Evolutionary conservation across 129 eudicot species (phyloP).

Genomic region (Oenanthe sinensis): DNA sequence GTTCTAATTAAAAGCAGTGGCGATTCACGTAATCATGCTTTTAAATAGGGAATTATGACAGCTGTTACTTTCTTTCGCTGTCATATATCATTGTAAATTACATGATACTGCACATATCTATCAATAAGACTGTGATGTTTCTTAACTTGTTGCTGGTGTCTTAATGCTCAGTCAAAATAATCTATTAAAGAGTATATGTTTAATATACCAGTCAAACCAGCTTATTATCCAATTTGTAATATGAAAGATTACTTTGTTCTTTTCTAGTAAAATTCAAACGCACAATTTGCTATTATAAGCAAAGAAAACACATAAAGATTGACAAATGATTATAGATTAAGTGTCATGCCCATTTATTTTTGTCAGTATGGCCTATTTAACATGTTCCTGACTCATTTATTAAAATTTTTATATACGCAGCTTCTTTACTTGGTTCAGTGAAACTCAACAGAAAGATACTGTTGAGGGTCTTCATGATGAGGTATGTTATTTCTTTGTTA

Average conservation of each 20-base stretch:
- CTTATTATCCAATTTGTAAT: background rate
- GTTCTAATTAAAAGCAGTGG: background rate
- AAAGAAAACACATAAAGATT: background rate
- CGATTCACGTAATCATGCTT: background rate
- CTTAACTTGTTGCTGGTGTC: background rate
- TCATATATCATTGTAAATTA: background rate
- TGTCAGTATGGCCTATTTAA: background rate
- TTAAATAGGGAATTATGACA: background rate
- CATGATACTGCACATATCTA: background rate
- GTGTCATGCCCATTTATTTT: background rate
- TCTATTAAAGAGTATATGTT: background rate
- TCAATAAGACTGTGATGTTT: background rate
- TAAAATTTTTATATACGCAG: conserved; percentile 15
- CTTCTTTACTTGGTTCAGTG: conserved; percentile 55
- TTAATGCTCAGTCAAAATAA: background rate
- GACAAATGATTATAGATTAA: background rate
- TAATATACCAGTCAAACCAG: background rate
- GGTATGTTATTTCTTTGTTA: conserved; percentile 20
- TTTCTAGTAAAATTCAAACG: background rate
- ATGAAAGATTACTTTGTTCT: background rate
- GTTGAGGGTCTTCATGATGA: conserved; percentile 30
- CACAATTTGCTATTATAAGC: background rate
- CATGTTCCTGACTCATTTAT: background rate
- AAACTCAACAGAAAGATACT: conserved; percentile 32
- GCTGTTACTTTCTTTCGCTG: background rate